Evolutionary conservation across 2,329 filamentous ascomycete genomes (phyloP), one percentile per base, ranked within the genome.

Genomic region (Curvularia verruculosa): DNA sequence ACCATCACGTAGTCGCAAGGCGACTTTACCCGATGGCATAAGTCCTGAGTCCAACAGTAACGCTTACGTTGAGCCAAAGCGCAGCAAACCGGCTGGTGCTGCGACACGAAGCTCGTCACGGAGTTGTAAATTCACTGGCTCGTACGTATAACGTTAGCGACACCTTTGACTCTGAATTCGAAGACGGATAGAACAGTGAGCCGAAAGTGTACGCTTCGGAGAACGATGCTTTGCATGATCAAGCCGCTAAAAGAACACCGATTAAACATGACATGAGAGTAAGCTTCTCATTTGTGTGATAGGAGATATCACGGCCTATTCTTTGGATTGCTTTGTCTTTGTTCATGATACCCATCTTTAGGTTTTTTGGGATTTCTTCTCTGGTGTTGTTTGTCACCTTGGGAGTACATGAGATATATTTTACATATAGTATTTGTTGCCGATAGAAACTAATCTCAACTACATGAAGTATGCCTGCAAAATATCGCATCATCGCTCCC

Each of bases 1-100:
- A 5, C 21, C 52, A 21, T 52, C 49, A 13, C 8, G n/a, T 3
- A 12, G 40, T 8, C 49, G 39, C 31, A n/a, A 47, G 9, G 7
- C 18, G 10, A 13, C 9, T 40, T 40, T 34, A 18, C 24, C 23
- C 8, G n/a, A 43, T 9, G 55, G 47, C 19, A 10, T 46, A 3
- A 54, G 56, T 15, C 15, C 31, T n/a, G 54, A 54, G n/a, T 52
- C 53, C 21, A 58, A 63, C 15, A 36, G 18, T 23, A 58, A 63
- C 21, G 39, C 12, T 15, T 61, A 58, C 41, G 29, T 23, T 18
- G 56, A 47, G 15, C 45, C 54, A n/a, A 57, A 56, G 48, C 39
- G 12, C 13, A 31, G 39, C 26, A 52, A 40, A 31, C 57, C 53
- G 24, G 15, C 26, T 3, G 6, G 3, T 2, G 29, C 21, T 18